Base-by-base conservation (phyloP, 768 basidiomycete genomes). In the Chalciporus chontae region DNA sequence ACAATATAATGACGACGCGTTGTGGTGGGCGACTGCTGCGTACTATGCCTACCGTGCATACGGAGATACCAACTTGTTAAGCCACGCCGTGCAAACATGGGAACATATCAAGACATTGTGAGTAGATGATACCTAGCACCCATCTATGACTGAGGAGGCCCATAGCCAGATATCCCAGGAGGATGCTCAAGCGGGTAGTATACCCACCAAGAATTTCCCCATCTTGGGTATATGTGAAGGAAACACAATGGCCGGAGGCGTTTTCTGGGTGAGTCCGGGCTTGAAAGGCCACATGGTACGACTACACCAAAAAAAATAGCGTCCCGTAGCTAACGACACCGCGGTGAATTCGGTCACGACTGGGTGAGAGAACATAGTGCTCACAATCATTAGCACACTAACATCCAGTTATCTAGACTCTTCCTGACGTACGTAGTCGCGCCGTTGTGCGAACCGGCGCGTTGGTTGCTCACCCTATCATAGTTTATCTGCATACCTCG, bases 11-110 rank as follows among this genome's bases (percentile, higher is more conserved):
- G 56, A 56, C 29, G 54, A 57, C 18, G 77, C 55, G 15, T 27
- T 52, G 51, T 80, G 78, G 78, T 80, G 79, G 79, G 79, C 76
- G 3, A 73, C 71, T 49, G 73, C 77, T n/a, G 74, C 77, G 1
- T 57, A 75, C 37, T 77, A 79, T 45, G 77, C 71, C 7, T 73
- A 76, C 55, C 69, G 74, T 46, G 75, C 75, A 3, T 80, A 80
- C 47, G 63, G 61, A n/a, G 73, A 78, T 53, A 48, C 59, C 3
- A 71, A 66, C 24, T 59, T 78, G 13, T 55, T 78, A 37, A 63
- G 65, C 2, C 72, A 79, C 51, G 77, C 76, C 1, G 63, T 76
- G 31, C 69, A 69, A 10, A 75, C 73, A 10, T 81, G 79, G 79
- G 72, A 72, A 15, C 70, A 73, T 42, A 72, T 80, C 5, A 69